Evolutionary conservation across 2,329 filamentous ascomycete genomes (phyloP), one percentile per base, ranked within the genome.

Genomic region (Monilinia aucupariae): DNA sequence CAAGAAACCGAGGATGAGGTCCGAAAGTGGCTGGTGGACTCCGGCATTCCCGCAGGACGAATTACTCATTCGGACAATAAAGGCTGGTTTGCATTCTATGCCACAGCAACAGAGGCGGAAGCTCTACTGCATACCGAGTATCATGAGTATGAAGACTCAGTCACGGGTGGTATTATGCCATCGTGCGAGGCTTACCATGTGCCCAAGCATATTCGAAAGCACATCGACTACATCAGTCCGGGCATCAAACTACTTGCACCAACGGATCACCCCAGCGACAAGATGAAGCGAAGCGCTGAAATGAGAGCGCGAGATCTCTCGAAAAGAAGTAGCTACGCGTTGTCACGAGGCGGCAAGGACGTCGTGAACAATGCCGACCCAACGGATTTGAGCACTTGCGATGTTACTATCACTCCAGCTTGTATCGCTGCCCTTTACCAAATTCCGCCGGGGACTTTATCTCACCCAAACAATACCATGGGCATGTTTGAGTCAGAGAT

Each of bases 191-290:
- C 20, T 13, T 76, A 68, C 71, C 76, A 77, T 62, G 68, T 84
- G 5, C 82, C 82, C 0, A 75, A 76, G 41, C 66, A 78, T 51
- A 66, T 85, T 17, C 75, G 76, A 48, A 63, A 74, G 9, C 80
- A 85, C 64, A 75, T 85, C 59, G 82, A 85, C 68, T 80, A 79
- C 68, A 76, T 81, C 30, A 80, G 75, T 8, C 79, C 79, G 0
- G 78, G 77, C 22, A 72, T 79, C 59, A 78, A 77, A 64, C 71
- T 79, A 8, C 64, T 71, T 22, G 64, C 68, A 1, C 67, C 68
- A 70, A 83, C 82, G 68, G 78, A 68, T 61, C 58, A 66, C 62
- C 61, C 67, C 59, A 55, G 56, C 52, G 63, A 66, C 41, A n/a
- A 54, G 49, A 39, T 63, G n/a, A 54, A 63, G 54, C 37, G 65